phyloP scores from a whole-genome alignment of 768 basidiomycete species.

The Boletus huronensis region DNA sequence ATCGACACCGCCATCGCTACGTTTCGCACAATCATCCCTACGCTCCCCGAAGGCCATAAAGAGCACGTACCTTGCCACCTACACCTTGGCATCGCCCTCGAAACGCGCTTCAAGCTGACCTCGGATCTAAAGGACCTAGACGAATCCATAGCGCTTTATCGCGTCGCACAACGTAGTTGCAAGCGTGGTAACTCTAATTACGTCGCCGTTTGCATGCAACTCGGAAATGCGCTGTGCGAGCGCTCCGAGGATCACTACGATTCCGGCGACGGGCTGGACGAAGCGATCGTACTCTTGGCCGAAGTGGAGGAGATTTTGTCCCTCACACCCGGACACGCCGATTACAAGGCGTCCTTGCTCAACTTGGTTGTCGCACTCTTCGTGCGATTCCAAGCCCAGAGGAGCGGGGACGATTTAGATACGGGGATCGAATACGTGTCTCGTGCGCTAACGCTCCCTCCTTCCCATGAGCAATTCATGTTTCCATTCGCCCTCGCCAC shows the following conservation, averaged over 20 bases:
- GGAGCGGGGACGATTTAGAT: slow-evolving; percentile 12
- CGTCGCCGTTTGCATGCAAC: slow-evolving; percentile 9
- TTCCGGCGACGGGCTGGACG: slow-evolving; percentile 19
- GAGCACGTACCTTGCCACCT: slow-evolving; percentile 6
- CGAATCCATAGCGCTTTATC: slow-evolving; percentile 19
- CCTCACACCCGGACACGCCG: neutral
- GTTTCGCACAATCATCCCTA: slow-evolving; percentile 12
- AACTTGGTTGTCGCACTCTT: slow-evolving; percentile 14
- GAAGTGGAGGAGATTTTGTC: slow-evolving; percentile 17
- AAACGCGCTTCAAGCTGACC: slow-evolving; percentile 10
- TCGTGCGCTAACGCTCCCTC: slow-evolving; percentile 10
- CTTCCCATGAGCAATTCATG: slow-evolving; percentile 2
- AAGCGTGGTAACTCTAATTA: slow-evolving; percentile 8
- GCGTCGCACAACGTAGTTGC: slow-evolving; percentile 10
- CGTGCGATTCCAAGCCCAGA: slow-evolving; percentile 14
- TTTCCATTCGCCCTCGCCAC: slow-evolving; percentile 7
- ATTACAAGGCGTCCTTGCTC: slow-evolving; percentile 5
- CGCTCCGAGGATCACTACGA: slow-evolving; percentile 7
- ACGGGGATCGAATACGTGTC: slow-evolving; percentile 12
- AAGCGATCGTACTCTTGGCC: slow-evolving; percentile 21
- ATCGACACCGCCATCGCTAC: slow-evolving; percentile 10
- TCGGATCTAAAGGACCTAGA: slow-evolving; percentile 17
- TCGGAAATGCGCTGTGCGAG: slow-evolving; percentile 14
- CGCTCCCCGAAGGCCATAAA: slow-evolving; percentile 10
- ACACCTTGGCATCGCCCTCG: slow-evolving; percentile 19